These are phyloP conservation scores for Suhomyces choctaworum DNA, from an alignment of 1,139 yeast species.

Conservation along the genomic window DNA sequence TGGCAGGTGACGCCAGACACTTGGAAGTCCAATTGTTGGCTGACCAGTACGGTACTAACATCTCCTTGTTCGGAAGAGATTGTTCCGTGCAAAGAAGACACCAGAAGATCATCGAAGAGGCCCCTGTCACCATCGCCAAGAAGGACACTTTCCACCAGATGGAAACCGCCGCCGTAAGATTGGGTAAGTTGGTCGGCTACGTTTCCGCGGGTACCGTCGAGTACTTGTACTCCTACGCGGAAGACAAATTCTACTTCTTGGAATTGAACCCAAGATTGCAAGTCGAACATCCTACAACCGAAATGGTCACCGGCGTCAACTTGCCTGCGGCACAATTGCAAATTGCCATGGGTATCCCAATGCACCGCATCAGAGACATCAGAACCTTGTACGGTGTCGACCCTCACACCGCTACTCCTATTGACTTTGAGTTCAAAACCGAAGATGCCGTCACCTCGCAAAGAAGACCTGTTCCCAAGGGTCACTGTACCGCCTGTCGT, in stretches of 20 bases:
- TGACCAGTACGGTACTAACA: constrained; percentile 93
- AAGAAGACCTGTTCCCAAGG: constrained; percentile 92
- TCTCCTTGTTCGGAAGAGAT: constrained; percentile 92
- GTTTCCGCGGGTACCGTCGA: constrained; percentile 99
- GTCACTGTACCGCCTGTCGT: constrained; percentile 98
- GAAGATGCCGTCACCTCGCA: constrained; percentile 74
- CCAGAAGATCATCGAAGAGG: constrained; percentile 94
- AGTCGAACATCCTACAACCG: constrained; percentile 99
- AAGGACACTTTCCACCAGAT: constrained; percentile 81
- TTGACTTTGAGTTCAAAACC: constrained; percentile 84
- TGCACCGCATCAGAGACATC: constrained; percentile 91
- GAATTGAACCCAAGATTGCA: constrained; percentile 97
- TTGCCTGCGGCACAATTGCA: constrained; percentile 97
- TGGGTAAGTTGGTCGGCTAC: constrained; percentile 94
- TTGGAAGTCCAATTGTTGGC: constrained; percentile 93
- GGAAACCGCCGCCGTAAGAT: constrained; percentile 97
- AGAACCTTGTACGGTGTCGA: constrained; percentile 92
- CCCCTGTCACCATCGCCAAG: constrained; percentile 92
- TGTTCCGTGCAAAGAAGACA: constrained; percentile 98
- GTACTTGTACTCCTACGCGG: constrained; percentile 89
- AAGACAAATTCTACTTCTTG: constrained; percentile 91
- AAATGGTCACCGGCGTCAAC: constrained; percentile 98
- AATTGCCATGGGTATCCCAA: constrained; percentile 98
- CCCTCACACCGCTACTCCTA: constrained; percentile 86
- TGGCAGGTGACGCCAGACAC: constrained; percentile 95